A percentile compares a stretch with the other conserved stretches of the same genome.
phyloP scores from a whole-genome alignment of 306 rosid species.

The Prunus padus region DNA sequence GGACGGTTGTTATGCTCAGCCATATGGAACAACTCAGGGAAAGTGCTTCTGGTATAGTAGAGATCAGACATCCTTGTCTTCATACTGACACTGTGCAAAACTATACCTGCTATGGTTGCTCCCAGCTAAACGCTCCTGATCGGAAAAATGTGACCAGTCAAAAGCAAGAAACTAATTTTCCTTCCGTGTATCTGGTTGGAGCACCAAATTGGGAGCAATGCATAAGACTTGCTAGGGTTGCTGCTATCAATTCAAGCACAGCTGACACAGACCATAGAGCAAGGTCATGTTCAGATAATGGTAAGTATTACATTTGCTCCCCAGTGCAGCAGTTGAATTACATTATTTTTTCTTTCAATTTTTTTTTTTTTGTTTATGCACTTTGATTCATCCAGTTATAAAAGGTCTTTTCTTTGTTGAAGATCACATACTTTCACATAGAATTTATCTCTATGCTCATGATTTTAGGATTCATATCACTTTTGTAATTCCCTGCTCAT shows the following conservation, averaged over 20 bases:
- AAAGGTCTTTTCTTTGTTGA: not conserved
- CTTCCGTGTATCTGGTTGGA: slow-evolving; percentile 53
- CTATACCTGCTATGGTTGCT: slow-evolving; percentile 57
- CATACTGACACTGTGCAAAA: slow-evolving; percentile 46
- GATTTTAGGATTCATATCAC: not conserved
- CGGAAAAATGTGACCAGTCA: slow-evolving; percentile 30
- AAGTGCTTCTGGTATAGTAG: slow-evolving; percentile 18
- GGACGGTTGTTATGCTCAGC: slow-evolving; percentile 53
- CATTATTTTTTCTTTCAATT: not conserved
- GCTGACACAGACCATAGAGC: slow-evolving; percentile 33
- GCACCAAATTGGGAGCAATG: slow-evolving; percentile 72
- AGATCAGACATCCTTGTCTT: slow-evolving; percentile 73
- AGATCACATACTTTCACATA: not conserved
- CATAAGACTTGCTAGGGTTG: slow-evolving; percentile 60
- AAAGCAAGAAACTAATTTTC: slow-evolving; percentile 23
- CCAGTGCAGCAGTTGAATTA: slow-evolving; percentile 1
- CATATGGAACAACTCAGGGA: slow-evolving; percentile 31
- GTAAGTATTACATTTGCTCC: slow-evolving; percentile 18
- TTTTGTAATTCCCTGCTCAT: slow-evolving; percentile 18
- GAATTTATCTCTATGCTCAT: too few relatives aligned
- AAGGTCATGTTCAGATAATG: slow-evolving; percentile 35
- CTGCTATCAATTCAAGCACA: slow-evolving; percentile 57
- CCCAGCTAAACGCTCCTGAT: slow-evolving; percentile 19
- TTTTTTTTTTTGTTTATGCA: not conserved
- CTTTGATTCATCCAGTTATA: not conserved